phyloP scores from a whole-genome alignment of 345 rosid genomes.

The Citrus cavaleriei region DNA sequence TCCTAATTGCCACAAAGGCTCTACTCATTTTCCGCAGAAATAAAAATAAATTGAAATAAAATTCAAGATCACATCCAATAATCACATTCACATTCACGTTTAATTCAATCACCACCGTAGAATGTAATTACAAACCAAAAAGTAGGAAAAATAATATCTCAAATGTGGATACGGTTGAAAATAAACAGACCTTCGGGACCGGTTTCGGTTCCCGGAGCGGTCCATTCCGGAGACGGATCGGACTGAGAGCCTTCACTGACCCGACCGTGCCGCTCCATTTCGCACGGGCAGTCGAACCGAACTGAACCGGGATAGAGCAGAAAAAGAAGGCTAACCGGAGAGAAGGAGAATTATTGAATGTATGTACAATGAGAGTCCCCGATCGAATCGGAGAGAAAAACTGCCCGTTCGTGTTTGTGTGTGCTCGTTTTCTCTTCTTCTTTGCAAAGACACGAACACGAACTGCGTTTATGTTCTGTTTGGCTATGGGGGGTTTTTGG shows the following conservation, averaged over 20 bases:
- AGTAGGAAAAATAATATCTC: neutral
- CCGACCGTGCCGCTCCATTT: conserved; percentile 68
- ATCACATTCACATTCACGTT: conserved; percentile 14
- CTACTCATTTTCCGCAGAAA: conserved; percentile 42
- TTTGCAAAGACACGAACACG: conserved; percentile 6
- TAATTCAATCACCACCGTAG: neutral
- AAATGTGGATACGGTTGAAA: conserved; percentile 18
- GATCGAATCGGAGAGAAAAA: conserved; percentile 41
- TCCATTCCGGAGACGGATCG: conserved; percentile 74
- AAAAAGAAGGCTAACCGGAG: conserved; percentile 3
- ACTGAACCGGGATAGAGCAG: conserved; percentile 3
- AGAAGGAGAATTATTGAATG: neutral
- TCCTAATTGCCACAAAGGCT: conserved; percentile 64
- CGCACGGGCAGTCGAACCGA: conserved; percentile 13
- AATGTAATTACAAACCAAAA: conserved; percentile 24
- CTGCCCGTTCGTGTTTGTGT: neutral
- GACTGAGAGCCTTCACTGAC: conserved; percentile 50
- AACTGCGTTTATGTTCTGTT: conserved; percentile 4
- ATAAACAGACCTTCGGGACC: conserved; percentile 57
- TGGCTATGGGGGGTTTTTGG: neutral
- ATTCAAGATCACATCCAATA: neutral
- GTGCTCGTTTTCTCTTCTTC: conserved; percentile 19
- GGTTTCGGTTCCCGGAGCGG: conserved; percentile 50
- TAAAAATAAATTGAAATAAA: conserved; percentile 10
- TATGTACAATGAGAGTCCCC: conserved; percentile 33